These are phyloP conservation scores for Paulownia fortunei DNA, from an alignment of 257 asterid genomes.

Conservation along the genomic window DNA sequence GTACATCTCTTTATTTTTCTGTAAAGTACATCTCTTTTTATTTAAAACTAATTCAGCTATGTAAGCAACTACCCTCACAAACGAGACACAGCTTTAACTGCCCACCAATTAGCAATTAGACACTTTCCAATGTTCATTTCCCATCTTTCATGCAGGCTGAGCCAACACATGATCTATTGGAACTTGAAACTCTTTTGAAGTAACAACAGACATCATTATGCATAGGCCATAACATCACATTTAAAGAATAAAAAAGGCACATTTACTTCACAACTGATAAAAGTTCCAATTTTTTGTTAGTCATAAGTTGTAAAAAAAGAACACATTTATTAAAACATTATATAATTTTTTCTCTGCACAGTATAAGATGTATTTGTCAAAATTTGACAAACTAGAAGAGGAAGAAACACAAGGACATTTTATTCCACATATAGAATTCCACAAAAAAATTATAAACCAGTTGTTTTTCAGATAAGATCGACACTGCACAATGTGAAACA, in stretches of 20 bases:
- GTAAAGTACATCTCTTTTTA: background rate
- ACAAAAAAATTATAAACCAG: background rate
- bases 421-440: too few species aligned
- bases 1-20: background rate
- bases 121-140: slow-evolving; percentile 46
- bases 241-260: background rate
- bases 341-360: background rate
- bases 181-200: slow-evolving; percentile 52
- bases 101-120: slow-evolving; percentile 42
- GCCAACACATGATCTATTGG: slow-evolving; percentile 50
- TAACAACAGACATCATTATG: background rate
- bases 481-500: background rate
- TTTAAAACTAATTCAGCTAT: background rate
- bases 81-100: slow-evolving; percentile 39
- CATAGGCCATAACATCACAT: background rate
- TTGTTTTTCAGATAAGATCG: background rate
- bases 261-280: background rate
- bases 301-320: background rate
- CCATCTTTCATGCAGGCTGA: slow-evolving; percentile 47
- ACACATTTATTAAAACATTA: too few species aligned
- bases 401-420: background rate
- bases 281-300: too few species aligned
- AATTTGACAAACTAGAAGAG: background rate
- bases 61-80: slow-evolving; percentile 17
- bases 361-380: background rate